Conservation (phyloP, 2,329 filamentous ascomycete genomes). For the Xylaria sp. region DNA sequence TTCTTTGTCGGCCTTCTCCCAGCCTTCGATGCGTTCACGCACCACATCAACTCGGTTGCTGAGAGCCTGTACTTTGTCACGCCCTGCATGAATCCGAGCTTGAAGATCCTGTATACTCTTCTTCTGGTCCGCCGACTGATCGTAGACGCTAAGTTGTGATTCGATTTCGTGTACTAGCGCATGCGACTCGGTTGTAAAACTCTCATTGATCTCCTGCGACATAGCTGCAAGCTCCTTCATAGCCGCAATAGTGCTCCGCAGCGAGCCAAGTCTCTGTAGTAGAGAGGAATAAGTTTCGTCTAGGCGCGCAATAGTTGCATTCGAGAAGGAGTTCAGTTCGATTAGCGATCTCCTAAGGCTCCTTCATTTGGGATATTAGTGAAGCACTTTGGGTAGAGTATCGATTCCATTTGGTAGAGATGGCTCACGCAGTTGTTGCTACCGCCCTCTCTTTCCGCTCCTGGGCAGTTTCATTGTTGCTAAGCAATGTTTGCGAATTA, state of each 20-base stretch:
- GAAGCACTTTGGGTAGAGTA: not conserved
- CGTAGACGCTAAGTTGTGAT: slow-evolving; percentile 69
- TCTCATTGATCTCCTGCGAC: slow-evolving; percentile 67
- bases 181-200: slow-evolving; percentile 69
- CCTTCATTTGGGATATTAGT: slow-evolving; percentile 52
- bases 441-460: slow-evolving; percentile 57
- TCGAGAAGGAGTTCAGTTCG: slow-evolving; percentile 69
- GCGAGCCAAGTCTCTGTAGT: slow-evolving; percentile 72
- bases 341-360: slow-evolving; percentile 63
- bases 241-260: slow-evolving; percentile 72
- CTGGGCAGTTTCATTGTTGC: slow-evolving; percentile 54
- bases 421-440: slow-evolving; percentile 56
- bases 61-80: slow-evolving; percentile 68
- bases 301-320: slow-evolving; percentile 71
- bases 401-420: slow-evolving; percentile 1
- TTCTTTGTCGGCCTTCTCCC: slow-evolving; percentile 73
- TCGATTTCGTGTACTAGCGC: slow-evolving; percentile 70
- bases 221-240: slow-evolving; percentile 74
- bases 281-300: slow-evolving; percentile 81
- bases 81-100: slow-evolving; percentile 68
- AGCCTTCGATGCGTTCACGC: slow-evolving; percentile 71
- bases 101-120: slow-evolving; percentile 71
- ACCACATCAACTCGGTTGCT: slow-evolving; percentile 73
- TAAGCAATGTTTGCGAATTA: slow-evolving; percentile 39
- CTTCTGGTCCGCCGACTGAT: slow-evolving; percentile 73